Base-by-base conservation (phyloP, 306 rosid species). In the Purshia tridentata region DNA sequence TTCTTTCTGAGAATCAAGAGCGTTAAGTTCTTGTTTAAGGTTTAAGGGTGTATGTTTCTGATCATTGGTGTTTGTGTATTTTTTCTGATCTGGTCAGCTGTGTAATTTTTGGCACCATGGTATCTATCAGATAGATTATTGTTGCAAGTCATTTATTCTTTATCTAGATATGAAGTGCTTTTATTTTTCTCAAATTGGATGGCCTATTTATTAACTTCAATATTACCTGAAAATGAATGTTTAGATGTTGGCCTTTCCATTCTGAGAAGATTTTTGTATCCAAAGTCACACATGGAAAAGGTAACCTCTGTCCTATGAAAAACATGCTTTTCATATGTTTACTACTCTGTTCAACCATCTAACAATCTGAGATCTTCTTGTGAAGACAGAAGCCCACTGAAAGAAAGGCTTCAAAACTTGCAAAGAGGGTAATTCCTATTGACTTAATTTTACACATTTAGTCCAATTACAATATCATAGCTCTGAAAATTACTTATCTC, bases 231-330 rank as follows among this genome's bases (percentile, higher is more conserved):
- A 76, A 71, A 46, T 88, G 68, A 46, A 61, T 58, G 50, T 86
- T 81, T 86, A 94, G 97, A 88, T 87, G 92, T 90, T 67, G 99
- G 99, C 48, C 96, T 91, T 59, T 88, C 97, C 42, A 64, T 94
- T 79, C 70, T 94, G 75, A 87, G 95, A 87, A 91, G 99, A 83
- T 94, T 94, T 82, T 84, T 94, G 88, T 48, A 83, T 81, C 92
- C 99, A 2, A 86, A 83, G 41, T 81, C 93, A 69, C 68, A 67
- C 29, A 14, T 77, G 66, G 71, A 79, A 76, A 91, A 87, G 99
- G 99, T 94, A 84, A 77, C 81, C 82, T 83, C 75, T 60, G 15
- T 77, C 73, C 78, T 77, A 63, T 62, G 69, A 73, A 51, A 40
- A 65, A 56, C 67, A 19, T 63, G 49, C 41, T 71, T 70, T 45